Conservation (phyloP, 768 basidiomycete species). For the Ramaria sp. region DNA sequence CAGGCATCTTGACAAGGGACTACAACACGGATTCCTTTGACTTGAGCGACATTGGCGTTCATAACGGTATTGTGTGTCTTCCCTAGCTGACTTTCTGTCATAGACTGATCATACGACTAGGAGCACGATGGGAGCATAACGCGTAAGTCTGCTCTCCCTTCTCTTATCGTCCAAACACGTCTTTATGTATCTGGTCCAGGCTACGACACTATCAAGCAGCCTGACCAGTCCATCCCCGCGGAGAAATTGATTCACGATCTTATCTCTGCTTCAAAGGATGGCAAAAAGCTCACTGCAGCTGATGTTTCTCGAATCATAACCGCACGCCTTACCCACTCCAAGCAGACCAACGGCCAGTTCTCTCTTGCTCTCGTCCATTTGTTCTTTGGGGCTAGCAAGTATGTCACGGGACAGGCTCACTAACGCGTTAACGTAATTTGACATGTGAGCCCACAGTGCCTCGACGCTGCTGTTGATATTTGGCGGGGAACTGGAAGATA, state of each 20-base stretch:
- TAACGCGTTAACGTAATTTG: background rate
- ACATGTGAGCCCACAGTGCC: constrained; percentile 28
- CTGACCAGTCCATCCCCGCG: constrained; percentile 45
- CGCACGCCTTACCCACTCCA: constrained; percentile 51
- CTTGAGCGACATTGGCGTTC: constrained; percentile 54
- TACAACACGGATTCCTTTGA: constrained; percentile 53
- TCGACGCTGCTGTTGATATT: constrained; percentile 57
- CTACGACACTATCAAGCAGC: constrained; percentile 34
- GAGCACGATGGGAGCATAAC: constrained; percentile 12
- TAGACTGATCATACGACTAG: background rate
- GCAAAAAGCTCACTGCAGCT: constrained; percentile 40
- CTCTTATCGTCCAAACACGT: background rate
- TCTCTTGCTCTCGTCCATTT: constrained; percentile 41
- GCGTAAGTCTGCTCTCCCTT: background rate
- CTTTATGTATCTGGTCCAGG: constrained; percentile 26
- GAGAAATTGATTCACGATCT: constrained; percentile 41
- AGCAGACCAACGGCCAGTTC: constrained; percentile 44
- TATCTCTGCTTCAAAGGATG: constrained; percentile 41
- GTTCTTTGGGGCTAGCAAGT: constrained; percentile 62
- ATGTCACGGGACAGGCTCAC: constrained; percentile 16
- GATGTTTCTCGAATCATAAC: constrained; percentile 50
- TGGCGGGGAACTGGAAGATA: constrained; percentile 48
- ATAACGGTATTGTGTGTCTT: constrained; percentile 50
- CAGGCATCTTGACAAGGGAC: constrained; percentile 42
- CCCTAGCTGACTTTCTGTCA: background rate